Evolutionary conservation across 148 eudicot genomes (phyloP).

Genomic region (Tetragonia tetragonoides): DNA sequence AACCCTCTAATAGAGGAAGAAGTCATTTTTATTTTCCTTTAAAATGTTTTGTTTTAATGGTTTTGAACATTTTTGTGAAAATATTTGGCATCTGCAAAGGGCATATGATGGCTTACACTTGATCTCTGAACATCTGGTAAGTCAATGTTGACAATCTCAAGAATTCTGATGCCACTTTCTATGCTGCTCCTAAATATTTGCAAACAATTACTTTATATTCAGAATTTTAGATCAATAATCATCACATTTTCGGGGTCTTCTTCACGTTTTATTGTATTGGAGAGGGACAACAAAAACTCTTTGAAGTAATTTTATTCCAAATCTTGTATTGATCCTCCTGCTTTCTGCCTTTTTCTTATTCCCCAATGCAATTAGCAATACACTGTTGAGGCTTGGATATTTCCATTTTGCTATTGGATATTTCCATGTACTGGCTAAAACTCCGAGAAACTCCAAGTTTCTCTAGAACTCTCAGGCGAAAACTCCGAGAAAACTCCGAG

Average conservation of each 20-base stretch:
- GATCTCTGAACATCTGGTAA: conserved; percentile 26
- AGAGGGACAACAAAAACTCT: not conserved
- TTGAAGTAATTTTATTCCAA: no score
- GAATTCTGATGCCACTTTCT: conserved; percentile 18
- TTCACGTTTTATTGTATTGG: not conserved
- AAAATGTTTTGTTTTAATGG: not conserved
- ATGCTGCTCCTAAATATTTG: not conserved
- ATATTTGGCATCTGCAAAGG: conserved; percentile 7
- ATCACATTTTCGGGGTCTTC: not conserved
- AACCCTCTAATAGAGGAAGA: no score
- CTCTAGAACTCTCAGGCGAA: no score
- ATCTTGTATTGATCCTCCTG: not conserved
- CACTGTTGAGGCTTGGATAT: not conserved
- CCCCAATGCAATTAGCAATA: not conserved
- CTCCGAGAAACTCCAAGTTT: no score
- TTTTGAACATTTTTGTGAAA: not conserved
- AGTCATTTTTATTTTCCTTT: not conserved
- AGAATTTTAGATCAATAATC: not conserved
- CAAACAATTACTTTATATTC: not conserved
- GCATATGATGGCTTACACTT: conserved; percentile 29
- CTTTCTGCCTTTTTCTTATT: not conserved
- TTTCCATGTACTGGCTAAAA: no score
- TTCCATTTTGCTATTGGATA: not conserved
- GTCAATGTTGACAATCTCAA: conserved; percentile 19
- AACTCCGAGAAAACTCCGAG: no score